Evolutionary conservation across 768 basidiomycete genomes (phyloP).

Genomic region (Coprinopsis cinerea): DNA sequence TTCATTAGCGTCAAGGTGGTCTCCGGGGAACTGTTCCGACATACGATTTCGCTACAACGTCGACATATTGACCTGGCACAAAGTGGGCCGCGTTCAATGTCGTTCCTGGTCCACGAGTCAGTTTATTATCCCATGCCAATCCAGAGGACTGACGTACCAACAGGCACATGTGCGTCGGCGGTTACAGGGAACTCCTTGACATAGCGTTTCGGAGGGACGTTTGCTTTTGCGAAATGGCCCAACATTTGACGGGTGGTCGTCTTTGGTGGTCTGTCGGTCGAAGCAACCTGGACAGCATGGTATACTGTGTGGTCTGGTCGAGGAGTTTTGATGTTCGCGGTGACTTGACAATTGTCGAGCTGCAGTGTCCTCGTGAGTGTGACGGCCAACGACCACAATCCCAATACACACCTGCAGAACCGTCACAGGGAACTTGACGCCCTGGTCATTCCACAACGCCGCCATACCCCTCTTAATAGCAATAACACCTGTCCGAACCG

Average conservation of each 20-base stretch:
- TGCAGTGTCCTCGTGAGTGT: slow-evolving; percentile 21
- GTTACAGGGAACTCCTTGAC: slow-evolving; percentile 89
- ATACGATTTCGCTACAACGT: slow-evolving; percentile 86
- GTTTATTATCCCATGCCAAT: not conserved
- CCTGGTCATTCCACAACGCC: slow-evolving; percentile 86
- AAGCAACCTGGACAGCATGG: slow-evolving; percentile 92
- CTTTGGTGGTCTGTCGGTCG: slow-evolving; percentile 67
- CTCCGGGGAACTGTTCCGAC: slow-evolving; percentile 23
- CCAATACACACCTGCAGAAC: slow-evolving; percentile 87
- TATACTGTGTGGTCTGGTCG: slow-evolving; percentile 67
- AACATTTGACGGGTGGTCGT: slow-evolving; percentile 74
- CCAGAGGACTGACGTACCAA: slow-evolving; percentile 52
- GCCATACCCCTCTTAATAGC: slow-evolving; percentile 97
- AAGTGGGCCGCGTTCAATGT: slow-evolving; percentile 89
- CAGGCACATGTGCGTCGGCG: slow-evolving; percentile 80
- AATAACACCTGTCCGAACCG: slow-evolving; percentile 86
- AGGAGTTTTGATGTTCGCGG: slow-evolving; percentile 63
- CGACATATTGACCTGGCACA: slow-evolving; percentile 94
- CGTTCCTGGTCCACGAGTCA: slow-evolving; percentile 52
- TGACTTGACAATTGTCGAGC: slow-evolving; percentile 89
- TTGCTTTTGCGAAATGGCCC: slow-evolving; percentile 84
- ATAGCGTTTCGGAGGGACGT: slow-evolving; percentile 74
- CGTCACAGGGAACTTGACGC: slow-evolving; percentile 84
- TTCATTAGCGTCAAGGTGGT: not conserved
- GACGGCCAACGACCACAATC: slow-evolving; percentile 6